A percentile compares a stretch with the other conserved stretches of the same genome.
Evolutionary conservation across 2,329 filamentous ascomycete genomes (phyloP).

Genomic region (Aspergillus quadrilineatus): DNA sequence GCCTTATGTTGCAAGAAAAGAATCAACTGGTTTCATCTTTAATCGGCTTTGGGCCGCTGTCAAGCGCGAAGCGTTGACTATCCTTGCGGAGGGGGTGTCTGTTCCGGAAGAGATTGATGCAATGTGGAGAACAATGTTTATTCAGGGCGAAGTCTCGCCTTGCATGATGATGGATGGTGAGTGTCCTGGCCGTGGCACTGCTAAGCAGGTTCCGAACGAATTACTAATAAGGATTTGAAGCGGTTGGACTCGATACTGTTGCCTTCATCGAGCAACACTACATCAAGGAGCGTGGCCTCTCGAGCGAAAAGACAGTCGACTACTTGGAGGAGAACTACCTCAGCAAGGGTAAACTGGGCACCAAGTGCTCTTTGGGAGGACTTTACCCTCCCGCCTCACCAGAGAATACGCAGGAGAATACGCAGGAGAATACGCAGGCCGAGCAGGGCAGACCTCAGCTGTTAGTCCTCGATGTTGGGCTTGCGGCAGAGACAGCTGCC

Average conservation of each 20-base stretch:
- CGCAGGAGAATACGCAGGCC: background rate
- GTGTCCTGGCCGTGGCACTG: background rate
- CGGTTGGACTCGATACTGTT: constrained; percentile 54
- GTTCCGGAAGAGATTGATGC: constrained; percentile 50
- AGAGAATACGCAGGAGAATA: background rate
- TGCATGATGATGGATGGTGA: constrained; percentile 38
- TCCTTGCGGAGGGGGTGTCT: constrained; percentile 52
- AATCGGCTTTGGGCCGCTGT: constrained; percentile 59
- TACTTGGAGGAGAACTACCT: constrained; percentile 50
- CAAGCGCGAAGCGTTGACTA: constrained; percentile 52
- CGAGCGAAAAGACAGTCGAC: constrained; percentile 39
- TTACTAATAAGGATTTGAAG: background rate
- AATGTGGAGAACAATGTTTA: constrained; percentile 41
- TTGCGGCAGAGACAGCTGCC: constrained; percentile 21
- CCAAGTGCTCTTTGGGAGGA: constrained; percentile 37
- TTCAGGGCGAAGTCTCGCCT: constrained; percentile 26
- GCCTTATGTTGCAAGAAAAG: constrained; percentile 45
- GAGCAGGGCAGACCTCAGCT: background rate
- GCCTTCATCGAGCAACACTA: constrained; percentile 56
- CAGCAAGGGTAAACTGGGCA: constrained; percentile 48
- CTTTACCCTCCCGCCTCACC: constrained; percentile 32
- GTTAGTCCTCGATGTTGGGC: constrained; percentile 26
- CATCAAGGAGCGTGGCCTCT: constrained; percentile 48
- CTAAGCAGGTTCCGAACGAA: no score
- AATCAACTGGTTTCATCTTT: constrained; percentile 56